phyloP scores from a whole-genome alignment of 2,329 filamentous ascomycete species.

The Talaromyces sp. region DNA sequence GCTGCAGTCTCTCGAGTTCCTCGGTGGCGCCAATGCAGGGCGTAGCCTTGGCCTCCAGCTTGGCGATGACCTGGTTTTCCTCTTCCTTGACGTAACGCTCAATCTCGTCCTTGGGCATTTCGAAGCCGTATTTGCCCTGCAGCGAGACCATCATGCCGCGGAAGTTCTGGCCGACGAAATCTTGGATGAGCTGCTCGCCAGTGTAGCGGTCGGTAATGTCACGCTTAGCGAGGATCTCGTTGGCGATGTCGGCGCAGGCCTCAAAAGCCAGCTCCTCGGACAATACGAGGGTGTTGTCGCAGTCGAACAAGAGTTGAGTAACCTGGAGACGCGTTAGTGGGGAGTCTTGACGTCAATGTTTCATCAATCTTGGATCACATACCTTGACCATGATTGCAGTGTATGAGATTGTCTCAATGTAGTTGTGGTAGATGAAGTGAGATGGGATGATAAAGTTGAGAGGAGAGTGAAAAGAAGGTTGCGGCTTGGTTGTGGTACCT shows the following conservation, averaged over 20 bases:
- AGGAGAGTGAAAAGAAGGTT: neutral
- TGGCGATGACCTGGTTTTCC: slow-evolving; percentile 77
- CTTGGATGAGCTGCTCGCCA: slow-evolving; percentile 69
- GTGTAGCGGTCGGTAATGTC: slow-evolving; percentile 67
- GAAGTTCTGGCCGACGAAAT: slow-evolving; percentile 94
- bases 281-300: slow-evolving; percentile 86
- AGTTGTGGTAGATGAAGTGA: neutral
- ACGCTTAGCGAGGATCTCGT: slow-evolving; percentile 70
- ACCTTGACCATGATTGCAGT: slow-evolving; percentile 29
- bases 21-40: slow-evolving; percentile 66
- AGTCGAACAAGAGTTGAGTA: slow-evolving; percentile 68
- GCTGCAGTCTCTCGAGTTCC: slow-evolving; percentile 62
- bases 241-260: slow-evolving; percentile 83
- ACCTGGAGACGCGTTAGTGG: slow-evolving; percentile 45
- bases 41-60: slow-evolving; percentile 63
- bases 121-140: slow-evolving; percentile 70
- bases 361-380: slow-evolving; percentile 9
- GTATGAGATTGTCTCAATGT: neutral
- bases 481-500: neutral
- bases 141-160: slow-evolving; percentile 81
- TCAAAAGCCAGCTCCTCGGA: slow-evolving; percentile 89
- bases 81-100: slow-evolving; percentile 71
- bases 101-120: slow-evolving; percentile 62
- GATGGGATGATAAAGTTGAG: neutral
- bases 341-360: slow-evolving; percentile 4